These are phyloP conservation scores for Tolypocladium tropicale DNA, from an alignment of 2,329 filamentous ascomycete genomes.

Conservation along the genomic window DNA sequence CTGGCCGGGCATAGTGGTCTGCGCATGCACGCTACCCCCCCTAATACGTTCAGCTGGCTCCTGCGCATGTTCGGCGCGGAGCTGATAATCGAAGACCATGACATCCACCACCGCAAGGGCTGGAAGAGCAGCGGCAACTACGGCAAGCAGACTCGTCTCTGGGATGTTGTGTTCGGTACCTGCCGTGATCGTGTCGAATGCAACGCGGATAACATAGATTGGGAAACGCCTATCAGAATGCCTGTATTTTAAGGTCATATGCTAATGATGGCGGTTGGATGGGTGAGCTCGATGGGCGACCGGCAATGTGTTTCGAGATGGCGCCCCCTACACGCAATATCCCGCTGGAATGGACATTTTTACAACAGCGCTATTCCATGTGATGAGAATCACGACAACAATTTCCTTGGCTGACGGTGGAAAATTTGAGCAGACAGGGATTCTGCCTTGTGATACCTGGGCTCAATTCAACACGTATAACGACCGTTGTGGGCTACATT, in stretches of 20 bases:
- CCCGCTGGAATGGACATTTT: too few relatives aligned
- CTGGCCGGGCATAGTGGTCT: constrained; percentile 26
- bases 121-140: constrained; percentile 27
- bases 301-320: too few relatives aligned
- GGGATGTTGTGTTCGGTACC: constrained; percentile 26
- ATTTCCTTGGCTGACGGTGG: too few relatives aligned
- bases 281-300: too few relatives aligned
- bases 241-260: constrained; percentile 11
- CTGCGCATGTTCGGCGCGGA: constrained; percentile 21
- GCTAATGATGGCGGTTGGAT: too few relatives aligned
- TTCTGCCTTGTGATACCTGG: too few relatives aligned
- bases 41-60: constrained; percentile 19
- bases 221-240: constrained; percentile 12
- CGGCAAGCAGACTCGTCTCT: constrained; percentile 26
- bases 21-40: constrained; percentile 21
- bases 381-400: too few relatives aligned
- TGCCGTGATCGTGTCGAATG: constrained; percentile 25
- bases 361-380: too few relatives aligned
- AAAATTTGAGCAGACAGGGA: too few relatives aligned
- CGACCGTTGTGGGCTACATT: too few relatives aligned
- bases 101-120: constrained; percentile 25
- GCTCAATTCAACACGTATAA: too few relatives aligned
- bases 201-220: constrained; percentile 18
- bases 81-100: constrained; percentile 30
- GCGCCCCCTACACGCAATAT: too few relatives aligned